A percentile compares a stretch with the other conserved stretches of the same genome.
phyloP scores from a whole-genome alignment of 768 basidiomycete species.

The Suillus subaureus region DNA sequence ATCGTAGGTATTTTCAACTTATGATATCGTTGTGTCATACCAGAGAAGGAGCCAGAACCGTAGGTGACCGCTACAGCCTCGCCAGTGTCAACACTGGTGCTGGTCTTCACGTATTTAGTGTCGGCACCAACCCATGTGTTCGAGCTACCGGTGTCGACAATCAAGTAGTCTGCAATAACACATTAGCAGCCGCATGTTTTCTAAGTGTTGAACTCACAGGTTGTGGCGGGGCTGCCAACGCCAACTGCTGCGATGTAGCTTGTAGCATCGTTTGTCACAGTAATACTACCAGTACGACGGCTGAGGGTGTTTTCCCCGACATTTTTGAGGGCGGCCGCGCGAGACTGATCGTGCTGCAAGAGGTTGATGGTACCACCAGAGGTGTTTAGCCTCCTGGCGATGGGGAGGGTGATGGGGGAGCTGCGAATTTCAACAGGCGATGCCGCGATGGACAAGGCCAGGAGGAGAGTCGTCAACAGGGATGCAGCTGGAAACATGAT shows the following conservation, averaged over 20 bases:
- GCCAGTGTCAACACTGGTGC: constrained; percentile 48
- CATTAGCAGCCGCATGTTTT: background rate
- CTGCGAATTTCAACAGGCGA: constrained; percentile 44
- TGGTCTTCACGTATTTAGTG: constrained; percentile 46
- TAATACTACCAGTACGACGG: constrained; percentile 28
- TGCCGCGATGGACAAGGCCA: constrained; percentile 48
- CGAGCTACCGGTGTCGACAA: constrained; percentile 65
- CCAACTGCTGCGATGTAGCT: constrained; percentile 42
- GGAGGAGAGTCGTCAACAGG: constrained; percentile 47
- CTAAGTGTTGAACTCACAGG: constrained; percentile 37
- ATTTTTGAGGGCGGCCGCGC: constrained; percentile 46
- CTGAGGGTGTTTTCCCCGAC: constrained; percentile 27
- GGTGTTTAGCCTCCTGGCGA: constrained; percentile 57
- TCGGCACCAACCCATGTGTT: constrained; percentile 72
- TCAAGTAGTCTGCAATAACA: constrained; percentile 44
- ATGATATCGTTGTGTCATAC: constrained; percentile 36
- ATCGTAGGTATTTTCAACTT: background rate
- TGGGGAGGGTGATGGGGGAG: constrained; percentile 47
- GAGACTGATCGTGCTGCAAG: constrained; percentile 50
- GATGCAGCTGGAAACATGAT: constrained; percentile 42
- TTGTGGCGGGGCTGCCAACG: constrained; percentile 57
- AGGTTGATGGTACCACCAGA: constrained; percentile 50
- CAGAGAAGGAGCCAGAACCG: constrained; percentile 64
- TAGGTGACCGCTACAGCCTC: constrained; percentile 57
- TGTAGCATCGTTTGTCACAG: constrained; percentile 46